Evolutionary conservation across 2,329 filamentous ascomycete genomes (phyloP), one percentile per base, ranked within the genome.

Genomic region (Penicillium sp.): DNA sequence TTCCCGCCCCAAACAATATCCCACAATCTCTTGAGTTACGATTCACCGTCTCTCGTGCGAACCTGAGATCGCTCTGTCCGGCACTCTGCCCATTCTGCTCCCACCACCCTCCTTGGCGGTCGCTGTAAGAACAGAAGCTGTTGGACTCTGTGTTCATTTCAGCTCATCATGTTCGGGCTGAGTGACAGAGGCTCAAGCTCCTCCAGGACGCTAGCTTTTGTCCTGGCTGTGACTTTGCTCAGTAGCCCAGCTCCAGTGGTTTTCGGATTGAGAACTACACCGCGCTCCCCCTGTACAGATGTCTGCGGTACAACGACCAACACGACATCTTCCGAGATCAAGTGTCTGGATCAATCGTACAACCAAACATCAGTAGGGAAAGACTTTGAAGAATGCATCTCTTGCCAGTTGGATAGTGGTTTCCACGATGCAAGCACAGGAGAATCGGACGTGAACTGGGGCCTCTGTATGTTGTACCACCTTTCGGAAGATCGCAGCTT

Each of bases 381-480:
- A 27, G 58, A 64, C 11, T 77, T 78, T 47, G 54, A 74, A 50
- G 62, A 71, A 10, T 79, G 76, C 42, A 64, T 78, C 41, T 67
- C 66, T 8, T 79, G 76, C 57, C 65, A 74, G 53, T 62, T 79
- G 58, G 58, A 70, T 19, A 78, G 76, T 51, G 67, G 65, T 5
- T 75, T 70, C 51, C 58, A 64, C 16, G 67, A 75, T 57, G 48
- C 58, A 2, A 42, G 41, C 1, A 68, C 66, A 1, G 72, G 71
- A 23, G 68, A 76, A 54, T 70, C 76, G 16, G 76, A 79, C 59
- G 72, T 78, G 9, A 64, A 73, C 58, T 79, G 74, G 76, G 76
- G 70, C 35, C 63, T 79, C 41, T 76, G 76, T 79, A 74, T 58
- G 75, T 63, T 23, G 35, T 34, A 44, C 10, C 46, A 54, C 18